phyloP scores from a whole-genome alignment of 192 early-diverging fungal species.

The Phlyctochytrium arcticum region DNA sequence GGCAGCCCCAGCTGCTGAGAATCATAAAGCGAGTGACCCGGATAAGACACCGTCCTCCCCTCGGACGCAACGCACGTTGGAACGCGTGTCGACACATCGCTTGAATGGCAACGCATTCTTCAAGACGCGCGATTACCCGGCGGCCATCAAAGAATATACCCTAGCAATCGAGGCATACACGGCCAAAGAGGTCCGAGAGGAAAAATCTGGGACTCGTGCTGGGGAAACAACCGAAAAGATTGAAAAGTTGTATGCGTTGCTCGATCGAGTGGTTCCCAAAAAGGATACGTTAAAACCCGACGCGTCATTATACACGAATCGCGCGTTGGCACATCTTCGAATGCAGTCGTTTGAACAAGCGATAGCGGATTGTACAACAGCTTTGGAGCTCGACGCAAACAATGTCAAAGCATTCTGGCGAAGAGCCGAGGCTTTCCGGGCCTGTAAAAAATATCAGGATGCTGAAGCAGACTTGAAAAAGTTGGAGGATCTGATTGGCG shows the following conservation, averaged over 20 bases:
- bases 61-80: neutral
- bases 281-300: neutral
- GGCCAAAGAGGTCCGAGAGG: too few relatives aligned
- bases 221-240: neutral
- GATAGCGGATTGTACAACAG: constrained; percentile 59
- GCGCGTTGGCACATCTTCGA: constrained; percentile 71
- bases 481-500: neutral
- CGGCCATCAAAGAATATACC: constrained; percentile 32
- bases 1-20: neutral
- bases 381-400: constrained; percentile 61
- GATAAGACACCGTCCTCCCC: neutral
- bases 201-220: too few relatives aligned
- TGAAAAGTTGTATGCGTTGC: neutral
- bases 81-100: constrained; percentile 2
- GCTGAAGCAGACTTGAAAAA: constrained; percentile 4
- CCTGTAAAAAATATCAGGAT: constrained; percentile 1
- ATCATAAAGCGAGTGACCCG: neutral
- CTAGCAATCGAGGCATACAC: constrained; percentile 27
- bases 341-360: constrained; percentile 52
- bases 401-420: constrained; percentile 35
- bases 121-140: constrained; percentile 20
- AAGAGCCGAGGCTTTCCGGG: constrained; percentile 17
- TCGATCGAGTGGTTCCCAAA: neutral
- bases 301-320: constrained; percentile 60
- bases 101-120: constrained; percentile 33